Evolutionary conservation across 2,329 filamentous ascomycete species (phyloP), one percentile per base, ranked within the genome.

Genomic region (Pseudogymnoascus sp.): DNA sequence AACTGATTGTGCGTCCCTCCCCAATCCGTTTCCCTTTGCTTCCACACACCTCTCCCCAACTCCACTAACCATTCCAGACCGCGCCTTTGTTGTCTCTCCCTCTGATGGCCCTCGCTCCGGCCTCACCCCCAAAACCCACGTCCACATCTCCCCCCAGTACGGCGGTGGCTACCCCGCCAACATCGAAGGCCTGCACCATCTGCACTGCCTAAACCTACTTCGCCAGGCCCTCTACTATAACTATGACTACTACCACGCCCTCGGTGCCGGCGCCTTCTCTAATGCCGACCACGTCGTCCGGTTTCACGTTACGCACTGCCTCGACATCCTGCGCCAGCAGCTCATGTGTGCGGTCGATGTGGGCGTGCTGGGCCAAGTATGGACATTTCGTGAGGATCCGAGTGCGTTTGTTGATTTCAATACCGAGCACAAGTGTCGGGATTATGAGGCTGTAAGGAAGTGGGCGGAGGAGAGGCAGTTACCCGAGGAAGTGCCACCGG

Each of bases 321-420:
- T 84, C 6, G 82, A 85, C 64, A 80, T 81, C 14, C 65, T 84
- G 60, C 77, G 81, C 14, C 81, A 84, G 68, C 78, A 83, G 62
- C 72, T 85, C 11, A 84, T 83, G 80, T 85, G 81, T 68, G 79
- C 75, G 2, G 73, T 79, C 0, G 81, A 84, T 64, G 75, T 80
- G 7, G 81, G 80, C 2, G 75, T 85, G 1, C 73, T 83, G 0
- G 81, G 81, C 1, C 81, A 84, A 65, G 73, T 84, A 8, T 85
- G 82, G 82, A 79, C 79, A 67, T 75, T 82, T 39, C 68, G 68
- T n/a, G 66, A 72, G 4, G 71, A 73, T 5, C 76, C 77, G 0
- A 69, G 69, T 51, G 70, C 72, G 0, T 83, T 80, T 67, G 78
- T 82, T 2, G 80, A 85, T 69, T 83, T 84, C 73, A 82, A 82